These are phyloP conservation scores for Apophysomyces elegans DNA, from an alignment of 371 early-diverging fungal genomes.

Conservation along the genomic window DNA sequence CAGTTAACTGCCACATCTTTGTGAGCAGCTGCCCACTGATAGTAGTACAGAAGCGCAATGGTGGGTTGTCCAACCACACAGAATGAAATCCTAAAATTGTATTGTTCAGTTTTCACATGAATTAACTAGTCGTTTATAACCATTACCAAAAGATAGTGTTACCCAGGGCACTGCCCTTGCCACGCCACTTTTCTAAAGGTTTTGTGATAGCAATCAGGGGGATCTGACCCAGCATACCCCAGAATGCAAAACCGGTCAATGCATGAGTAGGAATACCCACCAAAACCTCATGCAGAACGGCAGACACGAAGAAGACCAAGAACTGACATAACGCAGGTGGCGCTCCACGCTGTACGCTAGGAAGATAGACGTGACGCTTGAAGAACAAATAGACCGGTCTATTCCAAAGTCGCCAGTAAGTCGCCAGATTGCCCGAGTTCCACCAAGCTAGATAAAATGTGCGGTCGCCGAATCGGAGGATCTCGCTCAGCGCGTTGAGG, in stretches of 20 bases:
- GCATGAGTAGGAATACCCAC: slow-evolving; percentile 87
- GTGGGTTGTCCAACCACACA: slow-evolving; percentile 89
- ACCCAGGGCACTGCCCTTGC: slow-evolving; percentile 82
- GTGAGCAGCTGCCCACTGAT: slow-evolving; percentile 69
- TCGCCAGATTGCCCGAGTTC: slow-evolving; percentile 83
- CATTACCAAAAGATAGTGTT: slow-evolving; percentile 86
- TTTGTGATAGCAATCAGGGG: slow-evolving; percentile 81
- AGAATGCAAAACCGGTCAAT: slow-evolving; percentile 82
- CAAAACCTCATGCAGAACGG: slow-evolving; percentile 84
- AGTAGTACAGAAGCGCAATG: slow-evolving; percentile 81
- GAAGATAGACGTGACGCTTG: slow-evolving; percentile 88
- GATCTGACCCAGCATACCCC: slow-evolving; percentile 89
- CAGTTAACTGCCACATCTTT: slow-evolving; percentile 15
- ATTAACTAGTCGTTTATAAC: background rate
- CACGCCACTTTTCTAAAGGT: slow-evolving; percentile 69
- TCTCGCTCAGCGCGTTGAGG: slow-evolving; percentile 84
- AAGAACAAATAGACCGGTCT: slow-evolving; percentile 85
- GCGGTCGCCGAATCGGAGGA: slow-evolving; percentile 89
- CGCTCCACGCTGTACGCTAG: slow-evolving; percentile 53
- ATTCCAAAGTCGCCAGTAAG: slow-evolving; percentile 94
- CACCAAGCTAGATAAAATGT: slow-evolving; percentile 92
- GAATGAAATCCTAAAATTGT: slow-evolving; percentile 61
- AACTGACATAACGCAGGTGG: slow-evolving; percentile 60
- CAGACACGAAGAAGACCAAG: slow-evolving; percentile 81
- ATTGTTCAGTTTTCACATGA: background rate